Evolutionary conservation across 805 yeast genomes (phyloP), one percentile per base, ranked within the genome.

Genomic region (Yamadazyma laniorum): DNA sequence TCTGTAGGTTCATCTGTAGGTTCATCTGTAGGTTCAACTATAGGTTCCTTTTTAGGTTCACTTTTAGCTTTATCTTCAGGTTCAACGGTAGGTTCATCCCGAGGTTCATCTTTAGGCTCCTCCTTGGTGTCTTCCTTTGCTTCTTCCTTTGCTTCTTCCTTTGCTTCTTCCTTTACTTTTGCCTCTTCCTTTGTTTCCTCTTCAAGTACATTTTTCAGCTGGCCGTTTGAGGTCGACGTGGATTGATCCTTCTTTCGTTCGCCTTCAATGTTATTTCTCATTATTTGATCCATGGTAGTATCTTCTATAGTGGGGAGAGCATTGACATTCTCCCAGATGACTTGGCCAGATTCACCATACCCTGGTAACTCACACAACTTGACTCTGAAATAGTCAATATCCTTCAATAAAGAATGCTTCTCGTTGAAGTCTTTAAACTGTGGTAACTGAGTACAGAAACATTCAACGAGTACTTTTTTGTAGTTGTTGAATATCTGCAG

Each of bases 361-460:
- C 85, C 85, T 5, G 75, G 73, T 7, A 79, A 52, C 38, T 75
- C 79, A 35, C 74, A 70, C 19, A 82, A 59, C 42, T 79, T 79
- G n/a, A 73, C 83, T 42, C 79, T 56, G 55, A 82, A 81, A 49
- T 73, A 81, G 49, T 76, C 82, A 7, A 81, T 67, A 56, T 84
- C 90, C 34, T 70, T 68, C 53, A 80, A 59, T 47, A 80, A 62
- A 17, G 70, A 68, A 34, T 75, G 77, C 51, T 79, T 76, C 40
- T 76, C 80, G 35, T 68, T 63, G 29, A 71, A 67, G 44, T 77
- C 80, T 35, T 68, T 67, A 42, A 76, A 65, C 35, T 62, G 66
- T 1, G 76, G 68, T 38, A 53, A 60, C 35, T 71, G 70, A 1
- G 74, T 63, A 45, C 77, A 79, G 33, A 67, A 75, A 37, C 68